Evolutionary conservation across 257 asterid genomes (phyloP).

Genomic region (Striga asiatica): DNA sequence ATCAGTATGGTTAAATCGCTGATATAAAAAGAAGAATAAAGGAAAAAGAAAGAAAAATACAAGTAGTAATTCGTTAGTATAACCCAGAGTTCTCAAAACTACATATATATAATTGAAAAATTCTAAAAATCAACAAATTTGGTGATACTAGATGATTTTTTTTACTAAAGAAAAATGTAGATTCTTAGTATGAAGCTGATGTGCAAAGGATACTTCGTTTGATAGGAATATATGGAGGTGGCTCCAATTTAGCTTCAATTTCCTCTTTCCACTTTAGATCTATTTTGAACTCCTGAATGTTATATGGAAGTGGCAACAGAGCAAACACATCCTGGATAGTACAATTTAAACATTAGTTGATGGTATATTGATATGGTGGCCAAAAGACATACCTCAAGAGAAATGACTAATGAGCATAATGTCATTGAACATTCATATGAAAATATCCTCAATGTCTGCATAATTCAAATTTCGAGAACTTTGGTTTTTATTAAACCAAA

Average conservation of each 20-base stretch:
- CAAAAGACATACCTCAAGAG: slow-evolving; percentile 11
- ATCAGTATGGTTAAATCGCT: not conserved
- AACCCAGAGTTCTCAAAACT: not conserved
- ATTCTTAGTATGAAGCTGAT: slow-evolving; percentile 11
- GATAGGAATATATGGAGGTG: slow-evolving; percentile 60
- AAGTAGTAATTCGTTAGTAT: slow-evolving; percentile 1
- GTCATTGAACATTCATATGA: not conserved
- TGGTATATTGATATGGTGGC: slow-evolving; percentile 11
- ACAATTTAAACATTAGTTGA: slow-evolving; percentile 10
- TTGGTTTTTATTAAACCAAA: not conserved
- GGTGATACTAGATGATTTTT: slow-evolving; percentile 4
- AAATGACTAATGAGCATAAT: slow-evolving; percentile 9
- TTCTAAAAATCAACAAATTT: not conserved
- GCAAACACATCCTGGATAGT: slow-evolving; percentile 55
- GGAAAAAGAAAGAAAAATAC: slow-evolving; percentile 4
- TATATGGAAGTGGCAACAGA: slow-evolving; percentile 59
- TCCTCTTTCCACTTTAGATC: slow-evolving; percentile 62
- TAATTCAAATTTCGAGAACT: not conserved
- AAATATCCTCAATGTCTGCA: not conserved
- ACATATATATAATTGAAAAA: not conserved
- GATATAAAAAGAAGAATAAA: slow-evolving; percentile 6
- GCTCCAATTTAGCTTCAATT: slow-evolving; percentile 40
- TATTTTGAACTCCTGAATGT: slow-evolving; percentile 63
- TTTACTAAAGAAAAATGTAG: slow-evolving; percentile 5
- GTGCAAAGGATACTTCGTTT: slow-evolving; percentile 74